Evolutionary conservation across 2,329 filamentous ascomycete species (phyloP).

Genomic region (Aspergillus luchuensis): DNA sequence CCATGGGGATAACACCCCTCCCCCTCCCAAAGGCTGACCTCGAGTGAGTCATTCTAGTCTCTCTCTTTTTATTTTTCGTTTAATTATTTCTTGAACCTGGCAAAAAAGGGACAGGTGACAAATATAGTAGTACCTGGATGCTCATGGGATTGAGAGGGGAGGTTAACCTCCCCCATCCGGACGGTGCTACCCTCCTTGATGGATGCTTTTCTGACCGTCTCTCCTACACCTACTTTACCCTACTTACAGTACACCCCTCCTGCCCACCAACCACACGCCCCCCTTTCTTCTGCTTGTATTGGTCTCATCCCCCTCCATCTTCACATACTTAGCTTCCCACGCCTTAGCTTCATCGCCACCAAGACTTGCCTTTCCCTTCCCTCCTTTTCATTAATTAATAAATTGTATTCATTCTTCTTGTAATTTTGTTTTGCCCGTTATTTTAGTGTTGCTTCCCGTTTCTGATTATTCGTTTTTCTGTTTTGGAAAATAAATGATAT

Average conservation of each 20-base stretch:
- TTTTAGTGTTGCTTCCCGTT: constrained; percentile 5
- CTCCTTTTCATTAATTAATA: constrained; percentile 27
- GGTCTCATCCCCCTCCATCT: constrained; percentile 16
- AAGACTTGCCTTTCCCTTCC: constrained; percentile 28
- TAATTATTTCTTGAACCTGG: not conserved
- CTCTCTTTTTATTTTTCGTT: not conserved
- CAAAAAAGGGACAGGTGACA: constrained; percentile 27
- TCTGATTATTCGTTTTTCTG: not conserved
- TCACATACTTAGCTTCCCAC: constrained; percentile 11
- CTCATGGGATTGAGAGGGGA: constrained; percentile 29
- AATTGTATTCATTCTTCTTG: constrained; percentile 13
- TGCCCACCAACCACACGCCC: constrained; percentile 12
- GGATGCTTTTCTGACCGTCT: constrained; percentile 15
- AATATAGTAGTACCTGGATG: constrained; percentile 28
- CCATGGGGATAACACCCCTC: not conserved
- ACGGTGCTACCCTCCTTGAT: constrained; percentile 30
- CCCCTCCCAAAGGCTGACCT: constrained; percentile 15
- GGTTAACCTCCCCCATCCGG: constrained; percentile 21
- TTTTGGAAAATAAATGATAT: not conserved
- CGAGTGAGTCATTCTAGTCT: constrained; percentile 28
- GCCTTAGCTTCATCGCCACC: constrained; percentile 17
- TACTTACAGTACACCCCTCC: constrained; percentile 2
- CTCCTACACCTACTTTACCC: not conserved
- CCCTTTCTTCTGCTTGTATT: not conserved
- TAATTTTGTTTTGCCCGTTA: constrained; percentile 9